Conservation (phyloP, 75 land plant species). For the Chamaecyparis obtusa region DNA sequence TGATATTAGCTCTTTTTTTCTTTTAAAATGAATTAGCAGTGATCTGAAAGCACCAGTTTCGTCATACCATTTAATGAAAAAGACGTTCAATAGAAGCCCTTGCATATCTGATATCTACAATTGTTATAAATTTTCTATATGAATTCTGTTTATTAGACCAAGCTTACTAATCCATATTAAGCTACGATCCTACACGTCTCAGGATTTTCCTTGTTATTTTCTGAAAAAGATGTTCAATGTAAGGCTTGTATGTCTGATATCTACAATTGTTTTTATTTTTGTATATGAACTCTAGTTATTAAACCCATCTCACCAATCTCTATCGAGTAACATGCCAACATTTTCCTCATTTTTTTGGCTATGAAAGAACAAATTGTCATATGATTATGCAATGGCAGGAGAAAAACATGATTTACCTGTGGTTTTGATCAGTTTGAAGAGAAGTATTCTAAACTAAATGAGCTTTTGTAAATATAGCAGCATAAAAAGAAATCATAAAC, state of each 20-base stretch:
- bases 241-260: background rate
- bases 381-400: too few species aligned
- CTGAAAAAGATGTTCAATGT: background rate
- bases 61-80: background rate
- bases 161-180: background rate
- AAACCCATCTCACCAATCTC: background rate
- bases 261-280: background rate
- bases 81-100: background rate
- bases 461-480: too few species aligned
- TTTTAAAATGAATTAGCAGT: too few species aligned
- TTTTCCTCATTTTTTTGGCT: background rate
- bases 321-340: too few species aligned
- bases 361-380: background rate
- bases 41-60: background rate
- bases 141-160: background rate
- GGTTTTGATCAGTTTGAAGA: too few species aligned
- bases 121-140: background rate
- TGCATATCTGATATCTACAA: background rate
- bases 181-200: too few species aligned
- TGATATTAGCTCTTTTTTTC: too few species aligned
- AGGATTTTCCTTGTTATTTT: background rate
- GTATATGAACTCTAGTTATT: background rate
- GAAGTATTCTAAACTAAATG: too few species aligned
- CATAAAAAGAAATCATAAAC: too few species aligned
- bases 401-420: too few species aligned